Evolutionary conservation across 2,329 filamentous ascomycete species (phyloP), one percentile per base, ranked within the genome.

Genomic region (Neofusicoccum sp.): DNA sequence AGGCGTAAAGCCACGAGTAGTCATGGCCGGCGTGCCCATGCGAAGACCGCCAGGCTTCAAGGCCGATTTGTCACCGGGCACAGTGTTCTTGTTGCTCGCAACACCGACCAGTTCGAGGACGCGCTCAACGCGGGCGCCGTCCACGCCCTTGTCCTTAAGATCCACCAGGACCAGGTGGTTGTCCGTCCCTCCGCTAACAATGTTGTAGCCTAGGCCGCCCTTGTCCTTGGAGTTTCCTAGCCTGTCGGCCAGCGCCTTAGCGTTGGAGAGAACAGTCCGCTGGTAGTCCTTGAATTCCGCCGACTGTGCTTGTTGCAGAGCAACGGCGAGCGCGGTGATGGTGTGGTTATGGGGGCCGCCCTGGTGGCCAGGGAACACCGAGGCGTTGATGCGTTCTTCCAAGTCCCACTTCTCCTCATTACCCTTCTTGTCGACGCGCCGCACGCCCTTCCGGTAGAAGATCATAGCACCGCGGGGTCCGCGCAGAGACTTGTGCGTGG

Each of bases 321-420:
- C 95, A 62, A 99, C 95, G 36, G 95, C 88, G 65, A 99, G 85
- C 54, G 95, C 95, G 64, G 93, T 98, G 80, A 99, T 99, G 75
- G 95, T 99, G 86, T 99, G 95, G 84, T 99, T 99, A 85, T 99
- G 95, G 58, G 95, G 95, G 33, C 95, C 95, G 73, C 95, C 95
- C 82, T 99, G 95, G 82, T 99, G 95, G 64, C 95, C 95, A 61
- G 95, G 95, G 86, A 99, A 99, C 76, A 99, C 95, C 61, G 95
- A 98, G 78, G 96, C 93, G 83, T 99, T 99, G 84, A 99, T 99
- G 61, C 92, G 90, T 69, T 88, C 86, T 83, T 99, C 95, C 34
- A 99, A 86, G 72, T 99, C 92, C 76, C 97, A 99, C 70, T 93
- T 82, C 82, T 93, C 86, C 80, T 96, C 93, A 71, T 92, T 92